Percentiles rank a stretch among this genome's conserved stretches.
Conservation (phyloP, 208 protist genomes). For the Trypanosoma brucei region DNA sequence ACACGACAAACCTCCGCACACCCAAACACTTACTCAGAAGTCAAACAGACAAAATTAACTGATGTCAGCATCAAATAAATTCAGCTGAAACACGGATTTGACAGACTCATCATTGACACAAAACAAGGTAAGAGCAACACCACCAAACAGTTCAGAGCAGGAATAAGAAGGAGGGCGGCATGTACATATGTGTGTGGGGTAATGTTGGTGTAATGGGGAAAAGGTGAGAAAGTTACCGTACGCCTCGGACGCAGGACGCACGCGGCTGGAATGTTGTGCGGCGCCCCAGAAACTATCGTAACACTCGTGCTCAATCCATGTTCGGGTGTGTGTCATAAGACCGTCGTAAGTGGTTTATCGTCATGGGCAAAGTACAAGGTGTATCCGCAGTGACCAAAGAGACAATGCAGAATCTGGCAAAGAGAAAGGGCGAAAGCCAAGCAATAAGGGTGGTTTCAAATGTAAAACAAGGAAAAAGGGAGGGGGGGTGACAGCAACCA, state of each 20-base stretch:
- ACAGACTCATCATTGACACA: conserved; percentile 35
- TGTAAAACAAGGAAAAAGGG: background rate
- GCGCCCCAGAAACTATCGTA: conserved; percentile 29
- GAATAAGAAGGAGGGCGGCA: background rate
- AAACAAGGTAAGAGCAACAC: background rate
- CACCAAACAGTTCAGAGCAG: no score
- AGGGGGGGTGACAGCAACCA: background rate
- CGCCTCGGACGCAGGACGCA: conserved; percentile 38
- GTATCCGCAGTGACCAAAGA: no score
- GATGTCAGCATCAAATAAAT: conserved; percentile 24
- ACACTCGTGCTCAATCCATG: conserved; percentile 63
- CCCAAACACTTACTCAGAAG: conserved; percentile 15
- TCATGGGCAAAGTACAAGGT: conserved; percentile 9
- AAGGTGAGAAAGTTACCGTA: background rate
- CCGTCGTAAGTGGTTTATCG: conserved; percentile 52
- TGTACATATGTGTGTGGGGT: background rate
- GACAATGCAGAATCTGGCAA: no score
- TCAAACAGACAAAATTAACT: conserved; percentile 35
- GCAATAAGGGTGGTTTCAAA: background rate
- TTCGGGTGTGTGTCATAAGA: conserved; percentile 45
- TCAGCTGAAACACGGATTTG: conserved; percentile 55
- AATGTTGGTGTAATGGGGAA: background rate
- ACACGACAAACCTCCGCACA: conserved; percentile 14
- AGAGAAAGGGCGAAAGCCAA: background rate
- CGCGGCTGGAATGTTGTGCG: conserved; percentile 52